A percentile compares a stretch with the other conserved stretches of the same genome.
Conservation (phyloP, 257 asterid species). For the Nicotiana obtusifolia region DNA sequence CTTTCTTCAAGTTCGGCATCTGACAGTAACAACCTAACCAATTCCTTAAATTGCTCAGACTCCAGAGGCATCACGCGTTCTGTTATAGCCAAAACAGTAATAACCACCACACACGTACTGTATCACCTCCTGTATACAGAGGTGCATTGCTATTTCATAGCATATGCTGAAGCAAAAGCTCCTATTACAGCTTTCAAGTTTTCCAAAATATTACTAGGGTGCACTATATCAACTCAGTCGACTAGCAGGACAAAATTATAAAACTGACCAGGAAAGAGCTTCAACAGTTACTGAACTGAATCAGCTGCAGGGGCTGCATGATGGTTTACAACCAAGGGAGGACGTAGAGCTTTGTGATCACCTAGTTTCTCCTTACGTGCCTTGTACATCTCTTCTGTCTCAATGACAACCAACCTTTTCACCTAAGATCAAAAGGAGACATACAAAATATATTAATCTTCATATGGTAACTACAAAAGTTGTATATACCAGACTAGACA, state of each 20-base stretch:
- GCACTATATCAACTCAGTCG: not conserved
- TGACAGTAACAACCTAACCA: not conserved
- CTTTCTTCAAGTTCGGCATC: not conserved
- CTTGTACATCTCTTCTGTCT: conserved; percentile 71
- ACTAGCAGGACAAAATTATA: not conserved
- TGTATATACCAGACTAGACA: not conserved
- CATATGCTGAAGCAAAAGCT: not conserved
- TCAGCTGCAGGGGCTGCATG: conserved; percentile 24
- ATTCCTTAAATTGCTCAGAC: not conserved
- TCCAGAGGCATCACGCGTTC: not conserved
- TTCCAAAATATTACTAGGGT: not conserved
- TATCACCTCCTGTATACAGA: not conserved
- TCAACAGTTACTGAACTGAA: conserved; percentile 22
- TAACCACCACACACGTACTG: not conserved
- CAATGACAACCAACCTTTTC: conserved; percentile 67
- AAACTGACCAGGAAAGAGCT: conserved; percentile 19
- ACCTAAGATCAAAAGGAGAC: conserved; percentile 31
- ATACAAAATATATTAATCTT: not conserved
- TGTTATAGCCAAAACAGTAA: not conserved
- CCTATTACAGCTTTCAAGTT: not conserved
- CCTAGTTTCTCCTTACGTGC: conserved; percentile 60
- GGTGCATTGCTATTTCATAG: not conserved
- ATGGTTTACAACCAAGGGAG: conserved; percentile 59
- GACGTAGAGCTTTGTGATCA: conserved; percentile 54
- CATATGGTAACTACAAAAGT: not conserved